Evolutionary conservation across 1,284 basidiomycete species (phyloP).

Genomic region (Cryptococcus maquisensis): DNA sequence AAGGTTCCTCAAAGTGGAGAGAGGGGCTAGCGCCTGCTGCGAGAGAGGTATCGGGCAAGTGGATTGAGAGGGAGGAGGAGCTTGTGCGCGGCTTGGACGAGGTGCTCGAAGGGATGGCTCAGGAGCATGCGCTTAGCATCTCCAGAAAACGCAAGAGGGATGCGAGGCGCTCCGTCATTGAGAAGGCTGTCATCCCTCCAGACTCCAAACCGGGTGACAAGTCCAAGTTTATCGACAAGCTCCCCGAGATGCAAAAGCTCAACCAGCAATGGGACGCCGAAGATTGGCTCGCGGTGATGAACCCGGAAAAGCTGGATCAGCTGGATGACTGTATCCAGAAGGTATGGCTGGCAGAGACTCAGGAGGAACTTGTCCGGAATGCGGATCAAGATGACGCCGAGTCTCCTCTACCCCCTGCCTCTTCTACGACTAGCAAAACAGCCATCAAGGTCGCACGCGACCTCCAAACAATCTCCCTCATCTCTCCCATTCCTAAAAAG

Average conservation of each 20-base stretch:
- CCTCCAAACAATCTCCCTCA: constrained; percentile 13
- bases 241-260: background rate
- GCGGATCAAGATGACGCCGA: too few relatives aligned
- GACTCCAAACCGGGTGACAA: background rate
- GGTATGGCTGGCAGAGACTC: background rate
- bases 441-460: constrained; percentile 15
- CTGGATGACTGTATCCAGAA: background rate
- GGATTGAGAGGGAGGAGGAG: constrained; percentile 60
- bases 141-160: background rate
- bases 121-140: background rate
- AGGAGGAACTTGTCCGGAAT: background rate
- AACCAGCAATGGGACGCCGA: constrained; percentile 12
- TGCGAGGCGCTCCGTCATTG: background rate
- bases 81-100: constrained; percentile 47
- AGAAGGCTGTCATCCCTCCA: too few relatives aligned
- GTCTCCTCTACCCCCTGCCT: background rate
- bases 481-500: constrained; percentile 19
- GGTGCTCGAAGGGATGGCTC: constrained; percentile 1
- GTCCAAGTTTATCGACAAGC: background rate
- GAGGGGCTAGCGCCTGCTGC: constrained; percentile 32
- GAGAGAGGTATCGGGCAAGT: constrained; percentile 58
- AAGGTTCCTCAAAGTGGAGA: constrained; percentile 10
- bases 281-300: constrained; percentile 11
- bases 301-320: constrained; percentile 5
- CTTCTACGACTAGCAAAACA: background rate